Evolutionary conservation across 106 monocot genomes (phyloP).

Genomic region (Agapanthus africanus): DNA sequence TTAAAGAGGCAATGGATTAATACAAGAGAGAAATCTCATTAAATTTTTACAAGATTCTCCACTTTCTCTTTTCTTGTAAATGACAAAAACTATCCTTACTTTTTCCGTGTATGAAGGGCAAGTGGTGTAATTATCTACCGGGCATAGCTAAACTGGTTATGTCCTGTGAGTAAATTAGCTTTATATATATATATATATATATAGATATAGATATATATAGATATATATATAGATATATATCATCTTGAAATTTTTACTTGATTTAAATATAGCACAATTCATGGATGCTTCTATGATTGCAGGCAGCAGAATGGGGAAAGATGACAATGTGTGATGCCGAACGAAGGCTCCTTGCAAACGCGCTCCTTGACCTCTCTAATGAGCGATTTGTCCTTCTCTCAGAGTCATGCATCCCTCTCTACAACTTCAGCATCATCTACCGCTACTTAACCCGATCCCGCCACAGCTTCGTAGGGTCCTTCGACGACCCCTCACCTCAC

Average conservation of each 20-base stretch:
- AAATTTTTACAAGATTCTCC: too few relatives aligned
- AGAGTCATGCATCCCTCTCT: slow-evolving; percentile 64
- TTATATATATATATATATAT: not conserved
- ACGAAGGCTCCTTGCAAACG: slow-evolving; percentile 66
- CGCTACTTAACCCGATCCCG: slow-evolving; percentile 31
- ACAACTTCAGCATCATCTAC: slow-evolving; percentile 56
- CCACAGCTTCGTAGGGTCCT: slow-evolving; percentile 35
- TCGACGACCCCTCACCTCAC: slow-evolving; percentile 37
- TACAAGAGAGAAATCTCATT: too few relatives aligned
- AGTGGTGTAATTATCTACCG: not conserved
- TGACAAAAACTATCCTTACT: too few relatives aligned
- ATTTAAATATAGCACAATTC: not conserved
- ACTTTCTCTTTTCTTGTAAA: too few relatives aligned
- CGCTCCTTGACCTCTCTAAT: slow-evolving; percentile 56
- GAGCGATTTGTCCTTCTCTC: slow-evolving; percentile 63
- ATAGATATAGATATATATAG: not conserved
- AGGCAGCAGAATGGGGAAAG: slow-evolving; percentile 57
- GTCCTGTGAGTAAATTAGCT: not conserved
- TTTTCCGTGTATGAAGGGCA: not conserved
- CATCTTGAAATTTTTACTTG: not conserved
- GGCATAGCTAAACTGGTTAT: not conserved
- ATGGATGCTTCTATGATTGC: not conserved
- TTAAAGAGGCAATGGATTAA: too few relatives aligned
- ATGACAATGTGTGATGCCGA: slow-evolving; percentile 73
- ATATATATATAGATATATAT: not conserved